phyloP scores from a whole-genome alignment of 176 grass and related monocot genomes.

The Secale cereale region DNA sequence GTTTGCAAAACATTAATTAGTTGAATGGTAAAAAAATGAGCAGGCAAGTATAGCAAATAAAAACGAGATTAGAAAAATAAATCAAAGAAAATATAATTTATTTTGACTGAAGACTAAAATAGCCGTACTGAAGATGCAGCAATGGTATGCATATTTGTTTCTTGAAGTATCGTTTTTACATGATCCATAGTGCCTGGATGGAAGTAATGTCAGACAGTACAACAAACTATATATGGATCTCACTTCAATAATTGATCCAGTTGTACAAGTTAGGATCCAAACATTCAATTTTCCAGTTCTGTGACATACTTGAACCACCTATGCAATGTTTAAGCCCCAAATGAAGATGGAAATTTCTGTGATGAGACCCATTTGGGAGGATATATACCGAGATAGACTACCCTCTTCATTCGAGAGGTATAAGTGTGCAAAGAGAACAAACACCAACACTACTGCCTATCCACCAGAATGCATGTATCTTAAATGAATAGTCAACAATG shows the following conservation, averaged over 20 bases:
- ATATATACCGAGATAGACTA: neutral
- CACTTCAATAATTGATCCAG: conserved; percentile 2
- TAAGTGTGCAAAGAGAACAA: conserved; percentile 13
- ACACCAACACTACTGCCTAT: neutral
- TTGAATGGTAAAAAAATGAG: conserved; percentile 4
- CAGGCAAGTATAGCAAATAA: neutral
- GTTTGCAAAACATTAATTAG: conserved; percentile 2
- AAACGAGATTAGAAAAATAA: neutral
- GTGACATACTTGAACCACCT: neutral
- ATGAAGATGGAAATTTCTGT: neutral
- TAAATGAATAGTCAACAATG: neutral
- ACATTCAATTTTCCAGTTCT: neutral
- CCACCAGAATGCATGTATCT: neutral
- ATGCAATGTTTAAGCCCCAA: neutral
- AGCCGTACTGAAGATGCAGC: neutral
- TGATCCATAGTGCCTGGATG: neutral
- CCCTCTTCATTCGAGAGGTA: neutral
- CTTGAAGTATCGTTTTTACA: neutral
- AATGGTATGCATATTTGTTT: neutral
- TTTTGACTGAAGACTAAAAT: neutral
- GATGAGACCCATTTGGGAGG: neutral
- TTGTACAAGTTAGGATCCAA: neutral
- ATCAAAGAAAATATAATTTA: neutral
- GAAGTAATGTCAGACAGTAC: neutral
- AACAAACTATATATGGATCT: neutral